Evolutionary conservation across 2,329 filamentous ascomycete genomes (phyloP).

Genomic region (Fusarium camptoceras): DNA sequence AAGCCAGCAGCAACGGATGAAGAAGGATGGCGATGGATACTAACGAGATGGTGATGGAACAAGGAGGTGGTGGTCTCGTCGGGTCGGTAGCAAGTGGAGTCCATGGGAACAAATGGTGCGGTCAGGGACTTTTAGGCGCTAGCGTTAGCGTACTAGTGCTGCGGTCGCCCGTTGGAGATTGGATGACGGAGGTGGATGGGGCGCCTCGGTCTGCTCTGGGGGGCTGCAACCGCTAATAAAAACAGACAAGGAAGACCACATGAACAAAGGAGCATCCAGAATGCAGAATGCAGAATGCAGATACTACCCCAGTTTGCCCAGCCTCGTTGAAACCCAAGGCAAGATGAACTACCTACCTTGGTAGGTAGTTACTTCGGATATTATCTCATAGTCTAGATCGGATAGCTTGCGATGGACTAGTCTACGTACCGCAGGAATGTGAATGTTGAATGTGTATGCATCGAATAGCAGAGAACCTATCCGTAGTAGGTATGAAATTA

Average conservation of each 20-base stretch:
- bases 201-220: constrained; percentile 13
- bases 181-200: constrained; percentile 37
- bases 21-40: not conserved
- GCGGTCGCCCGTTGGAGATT: constrained; percentile 36
- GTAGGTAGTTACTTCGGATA: not conserved
- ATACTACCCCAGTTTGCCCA: constrained; percentile 27
- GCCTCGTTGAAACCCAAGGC: constrained; percentile 21
- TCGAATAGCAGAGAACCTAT: constrained; percentile 7
- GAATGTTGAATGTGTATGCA: constrained; percentile 1
- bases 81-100: constrained; percentile 30
- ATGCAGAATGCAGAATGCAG: too few species aligned
- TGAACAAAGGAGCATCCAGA: constrained; percentile 17
- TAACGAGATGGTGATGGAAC: constrained; percentile 34
- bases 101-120: constrained; percentile 41
- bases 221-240: constrained; percentile 9
- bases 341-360: not conserved
- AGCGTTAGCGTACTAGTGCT: constrained; percentile 8
- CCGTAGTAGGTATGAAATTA: too few species aligned
- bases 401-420: not conserved
- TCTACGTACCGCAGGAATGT: not conserved
- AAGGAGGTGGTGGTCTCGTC: constrained; percentile 35
- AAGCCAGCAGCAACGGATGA: constrained; percentile 15
- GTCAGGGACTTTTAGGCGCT: constrained; percentile 42
- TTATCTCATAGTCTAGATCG: too few species aligned
- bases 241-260: constrained; percentile 24